A percentile compares a stretch with the other conserved stretches of the same genome.
These are phyloP conservation scores for Boletus edulis DNA, from an alignment of 768 basidiomycete species.

Conservation along the genomic window DNA sequence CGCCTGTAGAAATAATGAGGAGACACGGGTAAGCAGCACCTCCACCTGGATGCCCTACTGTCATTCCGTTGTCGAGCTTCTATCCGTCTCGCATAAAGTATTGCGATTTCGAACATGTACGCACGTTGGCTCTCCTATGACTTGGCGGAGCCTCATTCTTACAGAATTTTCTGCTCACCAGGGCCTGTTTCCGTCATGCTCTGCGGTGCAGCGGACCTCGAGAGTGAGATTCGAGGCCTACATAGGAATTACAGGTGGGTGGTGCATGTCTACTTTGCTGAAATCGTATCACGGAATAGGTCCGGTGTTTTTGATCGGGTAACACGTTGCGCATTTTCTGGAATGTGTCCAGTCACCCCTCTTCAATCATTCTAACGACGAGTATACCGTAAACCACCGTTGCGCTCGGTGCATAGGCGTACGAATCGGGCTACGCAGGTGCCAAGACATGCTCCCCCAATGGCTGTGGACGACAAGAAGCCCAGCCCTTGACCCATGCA, in stretches of 20 bases:
- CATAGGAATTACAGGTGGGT: conserved; percentile 23
- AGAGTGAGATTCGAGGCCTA: conserved; percentile 15
- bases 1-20: conserved; percentile 22
- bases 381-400: conserved; percentile 21
- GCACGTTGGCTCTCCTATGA: conserved; percentile 21
- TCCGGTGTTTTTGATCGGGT: conserved; percentile 16
- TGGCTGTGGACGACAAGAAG: conserved; percentile 11
- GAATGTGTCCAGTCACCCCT: conserved; percentile 13
- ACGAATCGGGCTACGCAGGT: conserved; percentile 17
- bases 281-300: conserved; percentile 11
- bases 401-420: conserved; percentile 9
- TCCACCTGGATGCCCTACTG: conserved; percentile 8
- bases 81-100: conserved; percentile 20
- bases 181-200: conserved; percentile 17
- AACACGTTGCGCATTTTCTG: conserved; percentile 28
- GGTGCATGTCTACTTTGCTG: conserved; percentile 19
- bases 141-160: conserved; percentile 18
- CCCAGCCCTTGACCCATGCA: conserved; percentile 29
- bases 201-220: conserved; percentile 19
- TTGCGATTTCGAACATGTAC: conserved; percentile 18
- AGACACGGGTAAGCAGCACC: conserved; percentile 21
- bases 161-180: conserved; percentile 9
- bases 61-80: conserved; percentile 11
- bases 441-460: conserved; percentile 11
- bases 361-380: conserved; percentile 9